Conservation (phyloP, 2,329 filamentous ascomycete species). For the Xylariaceae sp. region DNA sequence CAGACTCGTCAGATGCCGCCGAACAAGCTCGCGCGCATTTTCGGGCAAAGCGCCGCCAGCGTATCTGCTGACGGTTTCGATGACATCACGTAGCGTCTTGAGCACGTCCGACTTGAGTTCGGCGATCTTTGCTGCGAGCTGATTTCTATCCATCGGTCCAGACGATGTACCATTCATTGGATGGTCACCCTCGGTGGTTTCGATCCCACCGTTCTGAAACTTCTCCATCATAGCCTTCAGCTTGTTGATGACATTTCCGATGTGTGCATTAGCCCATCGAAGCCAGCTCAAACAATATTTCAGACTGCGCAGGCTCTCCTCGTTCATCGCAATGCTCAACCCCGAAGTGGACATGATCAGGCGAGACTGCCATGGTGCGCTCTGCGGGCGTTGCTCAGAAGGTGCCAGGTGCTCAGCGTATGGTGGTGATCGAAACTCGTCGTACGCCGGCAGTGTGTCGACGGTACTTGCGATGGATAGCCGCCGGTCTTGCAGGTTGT, state of each 20-base stretch:
- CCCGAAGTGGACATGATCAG: conserved; percentile 90
- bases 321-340: conserved; percentile 86
- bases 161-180: conserved; percentile 27
- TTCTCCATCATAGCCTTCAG: conserved; percentile 78
- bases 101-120: conserved; percentile 71
- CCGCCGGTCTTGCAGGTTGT: conserved; percentile 48
- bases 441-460: conserved; percentile 82
- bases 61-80: conserved; percentile 84
- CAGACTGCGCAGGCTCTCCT: conserved; percentile 80
- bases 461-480: conserved; percentile 67
- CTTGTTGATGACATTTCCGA: conserved; percentile 73
- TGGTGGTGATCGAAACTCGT: conserved; percentile 73
- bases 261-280: conserved; percentile 78
- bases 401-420: conserved; percentile 64
- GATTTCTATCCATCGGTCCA: conserved; percentile 46
- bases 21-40: conserved; percentile 82
- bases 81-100: conserved; percentile 77
- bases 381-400: conserved; percentile 35
- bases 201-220: conserved; percentile 63
- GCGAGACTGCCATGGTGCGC: conserved; percentile 71
- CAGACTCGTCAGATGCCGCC: conserved; percentile 79
- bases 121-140: conserved; percentile 66
- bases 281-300: conserved; percentile 84
- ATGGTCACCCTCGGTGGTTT: conserved; percentile 27
- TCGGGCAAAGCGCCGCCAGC: conserved; percentile 89